A percentile compares a stretch with the other conserved stretches of the same genome.
Conservation (phyloP, 2,329 filamentous ascomycete genomes). For the Leptosphaerulina australis region DNA sequence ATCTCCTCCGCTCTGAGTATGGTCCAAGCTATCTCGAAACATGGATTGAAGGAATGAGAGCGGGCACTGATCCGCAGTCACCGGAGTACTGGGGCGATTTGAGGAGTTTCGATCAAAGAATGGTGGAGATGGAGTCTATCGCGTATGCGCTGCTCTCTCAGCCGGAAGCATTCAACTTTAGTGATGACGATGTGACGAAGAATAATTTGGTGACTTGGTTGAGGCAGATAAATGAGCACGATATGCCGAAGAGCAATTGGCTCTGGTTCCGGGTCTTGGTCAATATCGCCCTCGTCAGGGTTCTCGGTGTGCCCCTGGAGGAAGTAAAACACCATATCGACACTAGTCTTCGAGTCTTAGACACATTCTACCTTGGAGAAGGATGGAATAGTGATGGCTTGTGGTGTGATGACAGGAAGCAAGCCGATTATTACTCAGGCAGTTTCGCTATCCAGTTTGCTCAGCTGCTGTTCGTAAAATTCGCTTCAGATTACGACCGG, state of each 20-base stretch:
- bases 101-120: conserved; percentile 53
- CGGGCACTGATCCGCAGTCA: conserved; percentile 30
- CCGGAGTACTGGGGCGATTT: conserved; percentile 55
- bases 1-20: conserved; percentile 6
- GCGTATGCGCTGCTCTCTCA: conserved; percentile 53
- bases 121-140: conserved; percentile 59
- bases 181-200: conserved; percentile 29
- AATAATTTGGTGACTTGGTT: conserved; percentile 50
- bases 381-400: conserved; percentile 56
- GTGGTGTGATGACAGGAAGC: conserved; percentile 46
- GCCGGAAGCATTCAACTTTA: conserved; percentile 42
- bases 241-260: conserved; percentile 57
- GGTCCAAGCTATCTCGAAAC: conserved; percentile 2
- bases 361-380: conserved; percentile 51
- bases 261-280: conserved; percentile 57
- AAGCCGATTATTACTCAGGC: conserved; percentile 59
- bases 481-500: conserved; percentile 49
- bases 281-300: conserved; percentile 52
- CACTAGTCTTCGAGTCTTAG: conserved; percentile 48
- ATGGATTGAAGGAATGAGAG: conserved; percentile 21
- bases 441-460: conserved; percentile 60
- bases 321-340: conserved; percentile 46
- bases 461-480: conserved; percentile 53
- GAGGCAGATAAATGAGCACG: conserved; percentile 47
- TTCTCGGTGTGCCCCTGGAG: conserved; percentile 42